Percentiles rank a stretch among this genome's conserved stretches.
These are phyloP conservation scores for Schwanniomyces etchellsii DNA, from an alignment of 1,139 yeast species.

Conservation along the genomic window DNA sequence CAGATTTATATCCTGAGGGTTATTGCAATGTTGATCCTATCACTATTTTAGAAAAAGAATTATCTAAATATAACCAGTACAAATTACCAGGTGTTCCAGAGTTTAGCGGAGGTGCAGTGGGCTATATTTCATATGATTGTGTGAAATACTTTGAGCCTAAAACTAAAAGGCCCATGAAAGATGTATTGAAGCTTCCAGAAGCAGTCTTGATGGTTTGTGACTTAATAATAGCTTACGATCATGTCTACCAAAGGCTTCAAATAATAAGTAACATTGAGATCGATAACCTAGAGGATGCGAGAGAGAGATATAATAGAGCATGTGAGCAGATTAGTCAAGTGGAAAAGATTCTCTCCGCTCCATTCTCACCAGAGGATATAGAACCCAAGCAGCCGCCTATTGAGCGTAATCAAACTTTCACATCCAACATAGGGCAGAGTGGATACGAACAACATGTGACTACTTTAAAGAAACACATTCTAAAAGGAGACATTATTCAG, in stretches of 20 bases:
- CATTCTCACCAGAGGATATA: constrained; percentile 25
- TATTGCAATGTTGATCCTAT: constrained; percentile 66
- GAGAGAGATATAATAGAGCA: constrained; percentile 52
- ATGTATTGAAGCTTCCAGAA: constrained; percentile 81
- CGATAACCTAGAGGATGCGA: constrained; percentile 34
- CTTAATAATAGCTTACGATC: constrained; percentile 84
- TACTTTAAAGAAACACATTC: constrained; percentile 70
- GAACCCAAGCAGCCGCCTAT: constrained; percentile 66
- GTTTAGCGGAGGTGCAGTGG: constrained; percentile 93
- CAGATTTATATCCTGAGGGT: constrained; percentile 24
- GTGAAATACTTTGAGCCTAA: constrained; percentile 93
- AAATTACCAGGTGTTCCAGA: constrained; percentile 76
- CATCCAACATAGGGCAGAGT: constrained; percentile 85
- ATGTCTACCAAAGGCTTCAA: constrained; percentile 89
- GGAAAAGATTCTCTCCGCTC: constrained; percentile 42
- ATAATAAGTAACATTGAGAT: constrained; percentile 73
- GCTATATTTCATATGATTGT: constrained; percentile 94
- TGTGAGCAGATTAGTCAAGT: constrained; percentile 50
- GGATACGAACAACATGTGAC: constrained; percentile 86
- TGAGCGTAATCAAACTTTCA: constrained; percentile 55
- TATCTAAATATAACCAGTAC: constrained; percentile 60
- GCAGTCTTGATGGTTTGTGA: constrained; percentile 89
- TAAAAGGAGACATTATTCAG: constrained; percentile 90
- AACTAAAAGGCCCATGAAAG: constrained; percentile 70
- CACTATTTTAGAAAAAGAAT: constrained; percentile 63